These are phyloP conservation scores for Talaromyces marneffei DNA, from an alignment of 2,329 filamentous ascomycete genomes.

Conservation along the genomic window DNA sequence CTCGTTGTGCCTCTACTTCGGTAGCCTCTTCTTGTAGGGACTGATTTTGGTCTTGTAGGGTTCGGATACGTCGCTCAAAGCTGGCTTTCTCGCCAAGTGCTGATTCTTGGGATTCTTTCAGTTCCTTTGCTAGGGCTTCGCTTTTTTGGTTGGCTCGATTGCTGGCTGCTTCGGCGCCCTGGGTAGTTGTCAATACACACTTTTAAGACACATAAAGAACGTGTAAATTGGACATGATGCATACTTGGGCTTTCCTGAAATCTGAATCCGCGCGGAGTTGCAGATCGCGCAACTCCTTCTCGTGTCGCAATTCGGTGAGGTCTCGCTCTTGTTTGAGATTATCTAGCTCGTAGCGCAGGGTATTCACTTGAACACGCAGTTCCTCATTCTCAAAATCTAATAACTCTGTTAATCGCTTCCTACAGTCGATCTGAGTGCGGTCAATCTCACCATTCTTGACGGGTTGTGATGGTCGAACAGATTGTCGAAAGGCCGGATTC, in stretches of 20 bases:
- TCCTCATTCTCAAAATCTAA: constrained; percentile 59
- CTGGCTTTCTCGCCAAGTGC: constrained; percentile 51
- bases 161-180: constrained; percentile 49
- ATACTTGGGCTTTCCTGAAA: constrained; percentile 60
- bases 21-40: constrained; percentile 74
- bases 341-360: constrained; percentile 79
- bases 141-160: constrained; percentile 50
- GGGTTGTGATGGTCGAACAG: constrained; percentile 28
- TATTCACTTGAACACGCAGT: constrained; percentile 82
- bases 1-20: constrained; percentile 69
- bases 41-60: constrained; percentile 63
- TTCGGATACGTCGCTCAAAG: constrained; percentile 51
- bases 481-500: constrained; percentile 33
- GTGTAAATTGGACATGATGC: constrained; percentile 1
- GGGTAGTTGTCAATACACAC: neutral
- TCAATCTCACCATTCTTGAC: constrained; percentile 33
- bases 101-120: constrained; percentile 51
- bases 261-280: constrained; percentile 79
- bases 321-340: constrained; percentile 84
- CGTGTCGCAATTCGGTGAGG: constrained; percentile 68
- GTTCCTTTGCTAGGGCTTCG: constrained; percentile 50
- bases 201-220: neutral
- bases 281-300: constrained; percentile 75
- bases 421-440: neutral
- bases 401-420: neutral